Evolutionary conservation across 495 filamentous ascomycete species (phyloP).

Genomic region (Xylaria cubensis): DNA sequence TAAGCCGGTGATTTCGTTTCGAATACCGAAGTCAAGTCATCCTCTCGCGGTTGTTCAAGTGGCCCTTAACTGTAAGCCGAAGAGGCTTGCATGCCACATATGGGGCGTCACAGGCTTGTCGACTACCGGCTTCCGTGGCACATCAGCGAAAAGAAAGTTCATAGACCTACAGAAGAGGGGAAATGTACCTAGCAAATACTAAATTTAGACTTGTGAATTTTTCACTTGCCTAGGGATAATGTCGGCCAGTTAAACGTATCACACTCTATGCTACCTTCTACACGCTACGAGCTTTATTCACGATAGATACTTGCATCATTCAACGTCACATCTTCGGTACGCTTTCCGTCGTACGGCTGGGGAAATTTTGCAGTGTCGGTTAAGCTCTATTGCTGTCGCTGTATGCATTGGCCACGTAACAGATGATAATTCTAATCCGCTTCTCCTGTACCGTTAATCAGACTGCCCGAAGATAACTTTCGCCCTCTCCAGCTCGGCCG

Average conservation of each 20-base stretch:
- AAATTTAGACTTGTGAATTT: not conserved
- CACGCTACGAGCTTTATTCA: not conserved
- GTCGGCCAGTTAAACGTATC: not conserved
- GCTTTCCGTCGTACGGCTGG: not conserved
- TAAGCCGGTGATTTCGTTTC: not conserved
- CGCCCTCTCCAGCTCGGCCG: constrained; percentile 36
- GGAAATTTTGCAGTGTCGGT: not conserved
- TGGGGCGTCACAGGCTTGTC: not conserved
- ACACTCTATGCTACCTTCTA: not conserved
- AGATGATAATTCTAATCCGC: not conserved
- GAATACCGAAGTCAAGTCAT: not conserved
- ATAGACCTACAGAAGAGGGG: not conserved
- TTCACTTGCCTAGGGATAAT: not conserved
- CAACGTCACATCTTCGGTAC: not conserved
- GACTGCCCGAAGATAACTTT: constrained; percentile 4
- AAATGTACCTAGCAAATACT: not conserved
- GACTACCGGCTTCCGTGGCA: not conserved
- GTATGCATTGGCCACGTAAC: not conserved
- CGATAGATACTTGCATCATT: not conserved
- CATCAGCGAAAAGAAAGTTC: not conserved
- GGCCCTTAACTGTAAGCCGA: not conserved
- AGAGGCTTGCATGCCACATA: not conserved
- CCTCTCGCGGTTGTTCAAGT: not conserved
- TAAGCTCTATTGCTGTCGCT: not conserved
- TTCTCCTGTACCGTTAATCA: not conserved